phyloP scores from a whole-genome alignment of 1,284 basidiomycete species.

The Boletellus sp. region DNA sequence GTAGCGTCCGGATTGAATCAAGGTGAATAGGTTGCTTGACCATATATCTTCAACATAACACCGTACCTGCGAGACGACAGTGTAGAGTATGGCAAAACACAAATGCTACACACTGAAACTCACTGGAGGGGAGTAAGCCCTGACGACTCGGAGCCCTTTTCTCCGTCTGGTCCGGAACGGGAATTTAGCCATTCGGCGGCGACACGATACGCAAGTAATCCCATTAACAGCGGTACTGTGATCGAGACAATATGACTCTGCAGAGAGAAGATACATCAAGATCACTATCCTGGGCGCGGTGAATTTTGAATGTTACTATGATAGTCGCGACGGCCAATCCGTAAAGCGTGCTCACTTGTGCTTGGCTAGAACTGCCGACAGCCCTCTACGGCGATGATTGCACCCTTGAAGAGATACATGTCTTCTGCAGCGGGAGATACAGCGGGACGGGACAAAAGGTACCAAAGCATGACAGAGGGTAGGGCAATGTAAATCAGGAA shows the following conservation, averaged over 20 bases:
- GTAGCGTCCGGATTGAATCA: conserved; percentile 1
- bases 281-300: neutral
- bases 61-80: neutral
- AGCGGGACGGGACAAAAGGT: neutral
- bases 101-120: neutral
- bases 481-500: neutral
- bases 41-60: conserved; percentile 6
- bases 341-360: neutral
- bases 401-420: conserved; percentile 2
- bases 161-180: neutral
- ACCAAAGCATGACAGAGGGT: conserved; percentile 2
- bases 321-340: conserved; percentile 4
- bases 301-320: neutral
- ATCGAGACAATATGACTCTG: conserved; percentile 1
- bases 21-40: conserved; percentile 2
- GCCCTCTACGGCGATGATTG: conserved; percentile 3
- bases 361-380: neutral
- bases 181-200: neutral
- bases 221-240: conserved; percentile 1
- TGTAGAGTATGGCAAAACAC: neutral
- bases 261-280: neutral
- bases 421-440: conserved; percentile 2
- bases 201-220: conserved; percentile 1
- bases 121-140: neutral
- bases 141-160: neutral